Conservation (phyloP, 1,284 basidiomycete species). For the Takashimella koratensis region DNA sequence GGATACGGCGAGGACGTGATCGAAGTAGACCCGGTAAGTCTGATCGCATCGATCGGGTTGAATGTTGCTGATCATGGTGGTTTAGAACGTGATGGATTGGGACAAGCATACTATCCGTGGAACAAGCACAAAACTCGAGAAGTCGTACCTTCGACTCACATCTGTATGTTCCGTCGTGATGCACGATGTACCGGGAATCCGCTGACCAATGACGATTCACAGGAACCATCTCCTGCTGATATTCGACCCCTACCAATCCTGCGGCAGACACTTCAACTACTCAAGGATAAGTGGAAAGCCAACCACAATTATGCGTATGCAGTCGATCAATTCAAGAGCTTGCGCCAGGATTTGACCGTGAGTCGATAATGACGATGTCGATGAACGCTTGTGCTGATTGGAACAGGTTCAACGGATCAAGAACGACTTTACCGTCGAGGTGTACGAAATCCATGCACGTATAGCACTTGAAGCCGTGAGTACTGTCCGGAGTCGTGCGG, state of each 20-base stretch:
- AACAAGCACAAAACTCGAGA: conserved; percentile 82
- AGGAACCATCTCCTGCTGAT: conserved; percentile 92
- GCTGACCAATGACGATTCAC: no score
- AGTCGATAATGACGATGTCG: conserved; percentile 50
- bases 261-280: conserved; percentile 75
- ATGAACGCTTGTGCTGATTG: not conserved
- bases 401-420: conserved; percentile 99
- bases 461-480: conserved; percentile 90
- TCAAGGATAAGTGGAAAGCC: conserved; percentile 85
- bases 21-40: conserved; percentile 52
- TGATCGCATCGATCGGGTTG: not conserved
- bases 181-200: no score
- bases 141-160: conserved; percentile 92
- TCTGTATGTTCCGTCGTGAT: no score
- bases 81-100: conserved; percentile 93
- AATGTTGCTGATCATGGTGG: not conserved
- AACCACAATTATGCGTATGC: conserved; percentile 83
- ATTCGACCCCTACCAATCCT: conserved; percentile 86
- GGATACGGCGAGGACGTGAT: conserved; percentile 35
- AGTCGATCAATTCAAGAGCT: conserved; percentile 96
- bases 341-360: conserved; percentile 96
- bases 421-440: conserved; percentile 95
- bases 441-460: conserved; percentile 97
- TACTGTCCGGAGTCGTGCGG: conserved; percentile 13
- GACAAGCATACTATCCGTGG: conserved; percentile 94